phyloP scores from a whole-genome alignment of 1,139 yeast genomes.

The Pichia norvegensis region DNA sequence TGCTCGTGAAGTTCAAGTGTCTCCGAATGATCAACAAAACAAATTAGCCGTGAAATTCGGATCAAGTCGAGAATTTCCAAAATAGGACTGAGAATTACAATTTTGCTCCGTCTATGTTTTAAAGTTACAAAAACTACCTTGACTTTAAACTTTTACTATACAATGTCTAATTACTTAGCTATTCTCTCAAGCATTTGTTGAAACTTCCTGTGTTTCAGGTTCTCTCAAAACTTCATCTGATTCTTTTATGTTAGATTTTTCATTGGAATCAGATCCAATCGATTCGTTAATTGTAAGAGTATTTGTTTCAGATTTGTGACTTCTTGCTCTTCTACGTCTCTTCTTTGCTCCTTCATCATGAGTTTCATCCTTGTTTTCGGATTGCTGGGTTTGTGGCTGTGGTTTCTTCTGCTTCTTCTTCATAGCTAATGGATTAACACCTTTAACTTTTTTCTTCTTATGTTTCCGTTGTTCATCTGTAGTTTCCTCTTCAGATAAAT shows the following conservation, averaged over 20 bases:
- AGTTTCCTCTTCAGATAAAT: slow-evolving; percentile 17
- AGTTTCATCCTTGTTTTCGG: slow-evolving; percentile 50
- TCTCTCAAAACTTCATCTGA: neutral
- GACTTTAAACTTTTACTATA: neutral
- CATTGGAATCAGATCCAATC: no score
- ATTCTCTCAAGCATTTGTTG: neutral
- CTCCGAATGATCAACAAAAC: neutral
- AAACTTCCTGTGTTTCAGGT: neutral
- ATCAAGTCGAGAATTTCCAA: neutral
- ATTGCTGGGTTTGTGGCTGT: slow-evolving; percentile 59
- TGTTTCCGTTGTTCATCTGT: slow-evolving; percentile 14
- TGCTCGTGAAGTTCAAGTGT: no score
- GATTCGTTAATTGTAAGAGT: neutral
- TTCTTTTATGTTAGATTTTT: neutral
- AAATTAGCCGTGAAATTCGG: neutral
- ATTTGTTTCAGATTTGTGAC: slow-evolving; percentile 20
- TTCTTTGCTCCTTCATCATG: slow-evolving; percentile 39
- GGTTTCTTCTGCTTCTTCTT: slow-evolving; percentile 72
- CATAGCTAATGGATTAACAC: slow-evolving; percentile 20
- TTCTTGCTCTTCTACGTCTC: slow-evolving; percentile 37
- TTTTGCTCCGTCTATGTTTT: no score
- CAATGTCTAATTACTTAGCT: neutral
- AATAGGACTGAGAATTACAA: no score
- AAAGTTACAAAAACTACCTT: no score
- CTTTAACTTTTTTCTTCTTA: slow-evolving; percentile 33